A percentile compares a stretch with the other conserved stretches of the same genome.
phyloP scores from a whole-genome alignment of 176 grass and related monocot genomes.

The Oryza brachyantha region DNA sequence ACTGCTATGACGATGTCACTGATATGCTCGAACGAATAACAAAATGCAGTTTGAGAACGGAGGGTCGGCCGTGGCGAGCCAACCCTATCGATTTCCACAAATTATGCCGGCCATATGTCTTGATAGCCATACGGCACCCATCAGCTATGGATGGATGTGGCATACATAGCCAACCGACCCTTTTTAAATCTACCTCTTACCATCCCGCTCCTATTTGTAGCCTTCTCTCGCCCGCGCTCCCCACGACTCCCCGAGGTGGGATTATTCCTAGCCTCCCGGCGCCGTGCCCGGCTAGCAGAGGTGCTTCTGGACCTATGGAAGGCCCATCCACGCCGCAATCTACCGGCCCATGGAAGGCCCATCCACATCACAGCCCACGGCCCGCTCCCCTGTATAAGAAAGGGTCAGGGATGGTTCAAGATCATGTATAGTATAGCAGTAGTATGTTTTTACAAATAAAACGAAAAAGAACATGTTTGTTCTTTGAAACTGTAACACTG shows the following conservation, averaged over 20 bases:
- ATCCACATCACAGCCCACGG: not conserved
- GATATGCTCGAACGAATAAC: too few species aligned
- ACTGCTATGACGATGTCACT: too few species aligned
- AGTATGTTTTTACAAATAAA: too few species aligned
- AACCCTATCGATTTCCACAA: slow-evolving; percentile 62
- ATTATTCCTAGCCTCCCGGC: slow-evolving; percentile 7
- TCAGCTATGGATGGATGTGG: slow-evolving; percentile 61
- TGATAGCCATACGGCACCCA: slow-evolving; percentile 99
- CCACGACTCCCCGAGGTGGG: slow-evolving; percentile 14
- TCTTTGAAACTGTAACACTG: too few species aligned
- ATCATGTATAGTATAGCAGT: too few species aligned
- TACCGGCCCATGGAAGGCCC: not conserved
- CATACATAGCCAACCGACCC: slow-evolving; percentile 87
- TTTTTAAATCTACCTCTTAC: not conserved
- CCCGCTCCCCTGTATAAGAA: not conserved
- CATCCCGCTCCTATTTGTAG: not conserved
- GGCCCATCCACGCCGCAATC: not conserved
- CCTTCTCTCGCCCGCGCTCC: not conserved
- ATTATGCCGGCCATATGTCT: slow-evolving; percentile 99
- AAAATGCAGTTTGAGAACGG: not conserved
- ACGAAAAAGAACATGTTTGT: too few species aligned
- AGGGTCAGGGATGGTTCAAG: not conserved
- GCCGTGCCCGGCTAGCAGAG: too few species aligned
- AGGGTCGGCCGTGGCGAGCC: slow-evolving; percentile 87
- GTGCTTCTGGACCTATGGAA: not conserved